Base-by-base conservation (phyloP, 2,329 filamentous ascomycete genomes). In the Penicillium polonicum region DNA sequence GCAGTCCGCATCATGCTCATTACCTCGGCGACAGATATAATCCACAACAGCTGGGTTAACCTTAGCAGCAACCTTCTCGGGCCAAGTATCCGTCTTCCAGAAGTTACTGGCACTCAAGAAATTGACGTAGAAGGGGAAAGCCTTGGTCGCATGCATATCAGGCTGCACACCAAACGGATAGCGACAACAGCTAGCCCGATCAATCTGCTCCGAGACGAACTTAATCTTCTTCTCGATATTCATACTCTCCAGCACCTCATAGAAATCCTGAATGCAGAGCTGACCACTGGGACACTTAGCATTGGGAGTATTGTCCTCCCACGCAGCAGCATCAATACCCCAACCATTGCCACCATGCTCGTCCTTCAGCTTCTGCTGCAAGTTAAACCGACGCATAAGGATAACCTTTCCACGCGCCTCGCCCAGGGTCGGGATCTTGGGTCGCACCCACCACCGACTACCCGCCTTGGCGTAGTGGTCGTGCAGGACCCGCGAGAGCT, bases 41-140 rank as follows among this genome's bases (percentile, higher is more conserved):
- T 82, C 79, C 42, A 83, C 78, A n/a, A 82, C 83, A 2, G 88
- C 86, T 19, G 92, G 90, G 78, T 97, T 97, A 48, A 96, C 82
- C 77, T 89, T 91, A 21, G 86, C 88, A 1, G 94, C 93, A 72
- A 99, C 91, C 69, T 85, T 88, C 74, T 96, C 92, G 0, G 94
- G 94, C 94, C 94, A 99, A 75, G 92, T 96, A 55, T 85, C 86
- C 1, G 88, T 81, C 64, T 91, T 92, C 87, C 93, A 97, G 79
- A 97, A 97, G 78, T 97, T 97, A 74, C 89, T 93, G 0, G 88
- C 94, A 65, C 84, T 91, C 61, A 97, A 75, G 72, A 97, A 97
- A 75, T 97, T 99, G 74, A 97, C 79, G 68, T 89, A 96, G 65
- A 97, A 83, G 0, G 91, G 91, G 17, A 80, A 79, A 29, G 71